Evolutionary conservation across 202 grass and related monocot genomes (phyloP), one percentile per base, ranked within the genome.

Genomic region (Cymbopogon flexuosus): DNA sequence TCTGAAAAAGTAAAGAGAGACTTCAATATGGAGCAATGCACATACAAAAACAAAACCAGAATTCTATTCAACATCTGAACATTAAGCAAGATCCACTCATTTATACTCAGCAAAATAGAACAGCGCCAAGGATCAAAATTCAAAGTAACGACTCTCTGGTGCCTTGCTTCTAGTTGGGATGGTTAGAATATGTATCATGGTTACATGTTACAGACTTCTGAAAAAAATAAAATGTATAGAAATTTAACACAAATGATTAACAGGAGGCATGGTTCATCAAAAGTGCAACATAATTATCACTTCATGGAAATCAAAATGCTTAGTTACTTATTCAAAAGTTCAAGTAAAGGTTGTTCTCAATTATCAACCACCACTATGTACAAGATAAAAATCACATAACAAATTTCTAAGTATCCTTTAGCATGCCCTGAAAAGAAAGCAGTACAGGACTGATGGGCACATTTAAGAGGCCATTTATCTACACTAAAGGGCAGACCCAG

Each of bases 1-100:
- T 79, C 92, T 99, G 77, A 78, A 77, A 81, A 71, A 73, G 49
- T 31, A 86, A 70, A 71, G 11, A 73, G 68, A 34, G 14, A 51
- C 10, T 68, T 88, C 40, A 81, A 72, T 39, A 68, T 35, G 19
- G 19, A 75, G 3, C n/a, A 73, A 27, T 18, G 4, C 7, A 43
- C 24, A 47, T 33, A 33, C 31, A 33, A 33, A 62, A 88, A 16
- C 18, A 71, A 81, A 51, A 72, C 13, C 41, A 72, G 7, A 37
- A 64, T 65, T 37, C 2, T 74, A 58, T 80, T 43, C 19, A 22
- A 76, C 12, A 81, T 56, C 42, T 59, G 42, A 63, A 63, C 24
- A 19, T 63, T 30, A 43, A 76, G 33, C 2, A 70, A 75, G 64
- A 69, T 8, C 0, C 29, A 47, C 47, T 72, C n/a, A 58, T 47